Evolutionary conservation across 129 eudicot species (phyloP).

Genomic region (Rutidosis leptorrhynchoides): DNA sequence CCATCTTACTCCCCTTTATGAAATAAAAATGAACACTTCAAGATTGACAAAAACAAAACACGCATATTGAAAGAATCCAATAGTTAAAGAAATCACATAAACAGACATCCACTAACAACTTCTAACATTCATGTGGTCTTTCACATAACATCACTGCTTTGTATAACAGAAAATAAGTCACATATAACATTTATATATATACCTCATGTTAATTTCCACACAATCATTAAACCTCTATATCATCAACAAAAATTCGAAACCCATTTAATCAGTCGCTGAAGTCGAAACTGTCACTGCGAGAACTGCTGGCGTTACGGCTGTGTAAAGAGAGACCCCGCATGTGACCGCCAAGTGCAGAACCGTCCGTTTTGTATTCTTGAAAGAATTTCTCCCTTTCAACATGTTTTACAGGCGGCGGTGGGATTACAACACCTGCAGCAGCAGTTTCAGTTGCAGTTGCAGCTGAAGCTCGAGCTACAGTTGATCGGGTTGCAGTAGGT

Average conservation of each 20-base stretch:
- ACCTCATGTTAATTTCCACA: constrained; percentile 24
- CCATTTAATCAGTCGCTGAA: constrained; percentile 39
- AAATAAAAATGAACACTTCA: not conserved
- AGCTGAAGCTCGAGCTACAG: not conserved
- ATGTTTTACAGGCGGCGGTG: constrained; percentile 97
- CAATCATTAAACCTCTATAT: constrained; percentile 16
- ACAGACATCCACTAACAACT: constrained; percentile 28
- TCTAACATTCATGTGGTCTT: constrained; percentile 27
- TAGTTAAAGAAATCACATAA: constrained; percentile 27
- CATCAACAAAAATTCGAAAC: not conserved
- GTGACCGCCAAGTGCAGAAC: constrained; percentile 58
- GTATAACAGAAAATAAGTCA: constrained; percentile 25
- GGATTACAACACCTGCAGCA: constrained; percentile 34
- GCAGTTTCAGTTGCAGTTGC: not conserved
- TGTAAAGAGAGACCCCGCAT: constrained; percentile 79
- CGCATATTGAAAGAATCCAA: constrained; percentile 32
- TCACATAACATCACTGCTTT: constrained; percentile 35
- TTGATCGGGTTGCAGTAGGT: constrained; percentile 29
- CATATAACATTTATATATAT: constrained; percentile 25
- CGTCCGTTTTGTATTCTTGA: constrained; percentile 69
- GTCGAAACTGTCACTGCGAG: constrained; percentile 65
- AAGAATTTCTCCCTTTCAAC: constrained; percentile 87
- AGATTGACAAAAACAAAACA: constrained; percentile 18
- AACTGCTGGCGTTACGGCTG: constrained; percentile 73
- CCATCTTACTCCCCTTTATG: no score